Evolutionary conservation across 768 basidiomycete species (phyloP).

Genomic region (Gelatoporia subvermispora): DNA sequence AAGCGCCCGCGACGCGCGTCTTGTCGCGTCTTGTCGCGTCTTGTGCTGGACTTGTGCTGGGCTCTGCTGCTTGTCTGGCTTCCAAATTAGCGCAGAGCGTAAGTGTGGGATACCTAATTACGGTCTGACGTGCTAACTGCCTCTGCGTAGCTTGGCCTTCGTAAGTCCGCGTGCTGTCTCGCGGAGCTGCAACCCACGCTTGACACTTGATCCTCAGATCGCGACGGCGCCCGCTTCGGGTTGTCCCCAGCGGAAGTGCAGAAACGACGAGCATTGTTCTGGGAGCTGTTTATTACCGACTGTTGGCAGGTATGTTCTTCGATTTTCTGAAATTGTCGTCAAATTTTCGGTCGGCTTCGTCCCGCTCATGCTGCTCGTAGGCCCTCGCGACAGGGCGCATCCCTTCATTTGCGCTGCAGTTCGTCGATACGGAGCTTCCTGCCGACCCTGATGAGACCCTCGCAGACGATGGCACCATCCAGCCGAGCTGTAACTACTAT

Average conservation of each 20-base stretch:
- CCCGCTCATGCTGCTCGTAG: constrained; percentile 27
- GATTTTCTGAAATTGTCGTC: background rate
- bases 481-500: constrained; percentile 27
- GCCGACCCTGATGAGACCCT: constrained; percentile 50
- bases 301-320: constrained; percentile 39
- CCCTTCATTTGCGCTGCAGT: constrained; percentile 33
- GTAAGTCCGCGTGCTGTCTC: constrained; percentile 48
- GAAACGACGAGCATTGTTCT: constrained; percentile 60
- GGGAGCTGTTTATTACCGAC: constrained; percentile 57
- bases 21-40: too few relatives aligned
- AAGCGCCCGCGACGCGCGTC: too few relatives aligned
- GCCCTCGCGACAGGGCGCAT: constrained; percentile 40
- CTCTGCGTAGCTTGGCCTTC: constrained; percentile 48
- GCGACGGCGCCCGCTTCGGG: constrained; percentile 67
- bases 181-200: constrained; percentile 49
- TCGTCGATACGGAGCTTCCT: constrained; percentile 48
- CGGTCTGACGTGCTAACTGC: constrained; percentile 17
- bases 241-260: constrained; percentile 59
- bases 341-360: too few relatives aligned
- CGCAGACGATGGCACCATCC: constrained; percentile 50
- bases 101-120: constrained; percentile 21
- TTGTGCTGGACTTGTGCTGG: too few relatives aligned
- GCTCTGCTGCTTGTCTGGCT: too few relatives aligned
- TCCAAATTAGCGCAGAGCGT: constrained; percentile 60
- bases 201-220: constrained; percentile 42